Evolutionary conservation across 768 basidiomycete genomes (phyloP).

Genomic region (Tylopilus rubrobrunneus): DNA sequence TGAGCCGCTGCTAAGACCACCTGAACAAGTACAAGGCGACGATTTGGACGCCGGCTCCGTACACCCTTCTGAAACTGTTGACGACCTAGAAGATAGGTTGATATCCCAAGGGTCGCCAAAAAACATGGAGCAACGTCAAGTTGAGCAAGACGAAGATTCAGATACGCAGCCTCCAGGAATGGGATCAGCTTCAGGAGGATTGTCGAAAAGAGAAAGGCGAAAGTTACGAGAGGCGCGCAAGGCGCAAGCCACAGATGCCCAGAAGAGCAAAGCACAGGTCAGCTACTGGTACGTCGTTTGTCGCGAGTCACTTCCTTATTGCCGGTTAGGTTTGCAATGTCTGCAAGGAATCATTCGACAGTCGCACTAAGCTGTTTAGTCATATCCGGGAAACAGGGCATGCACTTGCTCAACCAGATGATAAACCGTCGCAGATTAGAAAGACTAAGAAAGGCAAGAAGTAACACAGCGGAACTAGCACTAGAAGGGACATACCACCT

Average conservation of each 20-base stretch:
- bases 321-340: conserved; percentile 54
- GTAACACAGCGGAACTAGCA: conserved; percentile 9
- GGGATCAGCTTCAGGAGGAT: conserved; percentile 19
- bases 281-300: background rate
- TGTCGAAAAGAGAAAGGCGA: conserved; percentile 81
- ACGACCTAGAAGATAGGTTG: conserved; percentile 5
- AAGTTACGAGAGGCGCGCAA: conserved; percentile 76
- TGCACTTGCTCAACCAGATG: conserved; percentile 46
- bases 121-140: conserved; percentile 2
- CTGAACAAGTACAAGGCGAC: conserved; percentile 1
- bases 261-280: conserved; percentile 5
- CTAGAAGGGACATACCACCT: conserved; percentile 9
- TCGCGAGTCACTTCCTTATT: conserved; percentile 9
- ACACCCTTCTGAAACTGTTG: background rate
- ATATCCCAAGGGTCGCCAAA: conserved; percentile 6
- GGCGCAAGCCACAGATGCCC: conserved; percentile 21
- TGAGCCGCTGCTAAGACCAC: conserved; percentile 16
- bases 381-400: conserved; percentile 74
- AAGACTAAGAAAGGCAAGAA: conserved; percentile 33
- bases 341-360: conserved; percentile 59
- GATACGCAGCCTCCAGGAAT: background rate
- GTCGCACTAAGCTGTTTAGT: conserved; percentile 68
- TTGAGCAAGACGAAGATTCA: conserved; percentile 1
- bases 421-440: conserved; percentile 27
- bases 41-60: background rate